phyloP scores from a whole-genome alignment of 106 monocot genomes.

The Dendrobium officinale region DNA sequence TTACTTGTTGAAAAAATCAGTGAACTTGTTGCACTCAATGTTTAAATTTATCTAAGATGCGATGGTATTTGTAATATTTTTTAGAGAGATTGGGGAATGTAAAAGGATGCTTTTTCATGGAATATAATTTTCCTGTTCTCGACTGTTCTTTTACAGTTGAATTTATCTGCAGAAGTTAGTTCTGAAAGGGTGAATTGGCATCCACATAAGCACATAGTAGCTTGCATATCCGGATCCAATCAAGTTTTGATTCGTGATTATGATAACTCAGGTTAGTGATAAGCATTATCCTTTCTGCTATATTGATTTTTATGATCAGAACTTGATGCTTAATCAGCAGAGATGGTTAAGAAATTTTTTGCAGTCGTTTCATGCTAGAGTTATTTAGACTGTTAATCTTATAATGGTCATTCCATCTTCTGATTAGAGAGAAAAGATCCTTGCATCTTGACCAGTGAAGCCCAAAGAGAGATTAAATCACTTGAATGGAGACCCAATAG shows the following conservation, averaged over 20 bases:
- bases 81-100: neutral
- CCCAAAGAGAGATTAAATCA: constrained; percentile 62
- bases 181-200: constrained; percentile 73
- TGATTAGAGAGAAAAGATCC: constrained; percentile 63
- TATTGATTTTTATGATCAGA: neutral
- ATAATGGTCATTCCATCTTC: constrained; percentile 7
- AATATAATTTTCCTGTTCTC: constrained; percentile 3
- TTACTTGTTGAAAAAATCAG: neutral
- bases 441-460: constrained; percentile 64
- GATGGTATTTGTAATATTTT: neutral
- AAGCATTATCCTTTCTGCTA: constrained; percentile 12
- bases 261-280: constrained; percentile 67
- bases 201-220: constrained; percentile 71
- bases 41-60: neutral
- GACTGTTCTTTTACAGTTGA: constrained; percentile 38
- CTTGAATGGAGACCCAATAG: constrained; percentile 90
- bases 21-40: neutral
- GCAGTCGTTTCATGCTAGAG: neutral
- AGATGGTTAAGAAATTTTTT: neutral
- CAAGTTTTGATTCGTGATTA: constrained; percentile 75
- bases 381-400: neutral
- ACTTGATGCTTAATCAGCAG: neutral
- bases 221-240: constrained; percentile 86
- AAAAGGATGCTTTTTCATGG: neutral
- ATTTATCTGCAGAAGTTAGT: constrained; percentile 34